Conservation (phyloP, 441 rosid genomes). For the Biscutella auriculata region DNA sequence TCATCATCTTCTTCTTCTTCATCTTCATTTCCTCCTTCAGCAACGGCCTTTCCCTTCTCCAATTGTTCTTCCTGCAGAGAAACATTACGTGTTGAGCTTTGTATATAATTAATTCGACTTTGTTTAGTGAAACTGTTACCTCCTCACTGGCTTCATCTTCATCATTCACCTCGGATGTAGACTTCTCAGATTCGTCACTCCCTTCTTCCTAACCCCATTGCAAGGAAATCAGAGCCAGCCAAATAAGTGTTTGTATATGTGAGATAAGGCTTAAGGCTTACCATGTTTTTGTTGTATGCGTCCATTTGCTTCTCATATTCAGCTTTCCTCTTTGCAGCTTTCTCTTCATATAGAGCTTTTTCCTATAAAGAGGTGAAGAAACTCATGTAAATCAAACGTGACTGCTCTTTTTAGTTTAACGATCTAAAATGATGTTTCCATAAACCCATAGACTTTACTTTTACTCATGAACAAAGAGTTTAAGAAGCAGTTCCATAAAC, state of each 20-base stretch:
- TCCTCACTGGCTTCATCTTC: conserved; percentile 41
- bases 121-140: conserved; percentile 14
- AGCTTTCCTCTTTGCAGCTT: conserved; percentile 47
- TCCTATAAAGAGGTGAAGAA: conserved; percentile 25
- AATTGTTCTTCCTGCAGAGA: conserved; percentile 23
- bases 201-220: conserved; percentile 32
- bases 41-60: conserved; percentile 28
- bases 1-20: background rate
- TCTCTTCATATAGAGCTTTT: conserved; percentile 47
- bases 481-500: conserved; percentile 5
- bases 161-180: conserved; percentile 44
- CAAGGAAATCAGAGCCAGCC: conserved; percentile 3
- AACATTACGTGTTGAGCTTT: background rate
- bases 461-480: background rate
- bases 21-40: conserved; percentile 11
- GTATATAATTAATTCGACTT: background rate
- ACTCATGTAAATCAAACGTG: conserved; percentile 8
- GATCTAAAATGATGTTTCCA: background rate
- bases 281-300: conserved; percentile 53
- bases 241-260: background rate
- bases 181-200: conserved; percentile 42
- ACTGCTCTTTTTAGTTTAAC: background rate
- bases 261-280: background rate
- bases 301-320: conserved; percentile 52
- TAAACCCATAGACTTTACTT: too few relatives aligned